Conservation (phyloP, 441 rosid species). For the Aquilaria agallochum region DNA sequence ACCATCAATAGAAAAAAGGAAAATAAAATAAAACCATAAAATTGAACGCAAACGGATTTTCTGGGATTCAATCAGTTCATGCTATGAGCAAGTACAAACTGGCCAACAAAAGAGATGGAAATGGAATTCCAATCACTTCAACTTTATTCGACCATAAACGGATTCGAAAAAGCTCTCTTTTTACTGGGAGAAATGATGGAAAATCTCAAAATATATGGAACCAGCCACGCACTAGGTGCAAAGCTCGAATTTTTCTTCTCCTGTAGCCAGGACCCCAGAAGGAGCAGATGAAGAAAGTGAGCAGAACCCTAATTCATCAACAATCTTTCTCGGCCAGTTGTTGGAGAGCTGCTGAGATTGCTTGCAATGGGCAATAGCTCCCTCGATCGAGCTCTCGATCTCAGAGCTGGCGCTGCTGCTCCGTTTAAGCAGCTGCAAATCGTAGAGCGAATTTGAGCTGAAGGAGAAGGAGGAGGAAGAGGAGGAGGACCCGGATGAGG, state of each 20-base stretch:
- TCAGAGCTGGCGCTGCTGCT: constrained; percentile 60
- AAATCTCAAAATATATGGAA: too few relatives aligned
- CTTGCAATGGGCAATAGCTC: constrained; percentile 93
- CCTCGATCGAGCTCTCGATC: constrained; percentile 68
- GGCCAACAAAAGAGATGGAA: too few relatives aligned
- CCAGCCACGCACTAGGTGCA: constrained; percentile 10
- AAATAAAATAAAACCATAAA: too few relatives aligned
- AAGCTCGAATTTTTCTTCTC: constrained; percentile 33
- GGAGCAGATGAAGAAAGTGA: constrained; percentile 24
- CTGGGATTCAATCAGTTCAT: too few relatives aligned
- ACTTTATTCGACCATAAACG: too few relatives aligned
- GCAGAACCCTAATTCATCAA: constrained; percentile 31
- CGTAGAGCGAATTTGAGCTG: constrained; percentile 44
- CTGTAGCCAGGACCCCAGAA: constrained; percentile 35
- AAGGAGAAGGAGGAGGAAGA: constrained; percentile 62
- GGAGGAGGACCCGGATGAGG: constrained; percentile 46
- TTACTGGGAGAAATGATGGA: too few relatives aligned
- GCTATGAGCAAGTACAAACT: too few relatives aligned
- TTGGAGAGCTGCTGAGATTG: constrained; percentile 43
- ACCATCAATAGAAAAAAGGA: too few relatives aligned
- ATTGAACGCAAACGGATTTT: too few relatives aligned
- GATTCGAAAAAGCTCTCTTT: too few relatives aligned
- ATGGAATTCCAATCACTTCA: too few relatives aligned
- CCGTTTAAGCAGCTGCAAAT: constrained; percentile 56
- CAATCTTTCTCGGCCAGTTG: constrained; percentile 28